Evolutionary conservation across 176 grass and related monocot genomes (phyloP).

Genomic region (Tuctoria greenei): DNA sequence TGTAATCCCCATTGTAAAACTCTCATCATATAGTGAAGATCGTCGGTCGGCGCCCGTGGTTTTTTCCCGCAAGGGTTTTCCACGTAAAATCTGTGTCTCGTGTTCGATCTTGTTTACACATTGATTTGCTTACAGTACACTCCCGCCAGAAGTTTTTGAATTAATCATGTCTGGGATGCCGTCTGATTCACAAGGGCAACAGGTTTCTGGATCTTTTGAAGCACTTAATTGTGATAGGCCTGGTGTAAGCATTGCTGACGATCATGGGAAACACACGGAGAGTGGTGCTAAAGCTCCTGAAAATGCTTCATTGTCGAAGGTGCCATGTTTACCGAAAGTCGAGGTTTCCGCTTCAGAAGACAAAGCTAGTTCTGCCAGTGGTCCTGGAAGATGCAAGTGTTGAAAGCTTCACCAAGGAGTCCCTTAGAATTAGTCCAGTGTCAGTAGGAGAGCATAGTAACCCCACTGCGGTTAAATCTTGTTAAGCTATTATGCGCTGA

Average conservation of each 20-base stretch:
- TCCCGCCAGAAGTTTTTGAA: slow-evolving; percentile 92
- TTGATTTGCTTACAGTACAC: too few relatives aligned
- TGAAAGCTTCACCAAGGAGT: slow-evolving; percentile 61
- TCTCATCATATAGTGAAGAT: too few relatives aligned
- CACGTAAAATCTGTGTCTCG: too few relatives aligned
- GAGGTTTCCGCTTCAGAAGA: slow-evolving; percentile 62
- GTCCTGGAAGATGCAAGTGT: slow-evolving; percentile 40
- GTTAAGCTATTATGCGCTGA: too few relatives aligned
- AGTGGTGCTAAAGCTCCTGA: slow-evolving; percentile 51
- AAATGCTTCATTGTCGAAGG: slow-evolving; percentile 46
- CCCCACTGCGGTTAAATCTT: slow-evolving; percentile 32
- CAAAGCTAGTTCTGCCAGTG: slow-evolving; percentile 45
- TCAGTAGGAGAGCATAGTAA: slow-evolving; percentile 51
- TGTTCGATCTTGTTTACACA: too few relatives aligned
- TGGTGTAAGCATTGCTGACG: slow-evolving; percentile 36
- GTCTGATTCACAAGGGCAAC: slow-evolving; percentile 51
- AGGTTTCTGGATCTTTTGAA: slow-evolving; percentile 33
- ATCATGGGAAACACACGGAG: slow-evolving; percentile 51
- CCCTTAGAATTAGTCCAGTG: slow-evolving; percentile 53
- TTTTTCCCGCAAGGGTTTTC: too few relatives aligned
- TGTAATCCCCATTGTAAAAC: too few relatives aligned
- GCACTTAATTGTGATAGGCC: slow-evolving; percentile 32
- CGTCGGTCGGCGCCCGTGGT: too few relatives aligned
- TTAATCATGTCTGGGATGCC: slow-evolving; percentile 56
- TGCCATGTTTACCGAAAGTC: slow-evolving; percentile 56